phyloP scores from a whole-genome alignment of 2,329 filamentous ascomycete genomes.

The Talaromyces islandicus region DNA sequence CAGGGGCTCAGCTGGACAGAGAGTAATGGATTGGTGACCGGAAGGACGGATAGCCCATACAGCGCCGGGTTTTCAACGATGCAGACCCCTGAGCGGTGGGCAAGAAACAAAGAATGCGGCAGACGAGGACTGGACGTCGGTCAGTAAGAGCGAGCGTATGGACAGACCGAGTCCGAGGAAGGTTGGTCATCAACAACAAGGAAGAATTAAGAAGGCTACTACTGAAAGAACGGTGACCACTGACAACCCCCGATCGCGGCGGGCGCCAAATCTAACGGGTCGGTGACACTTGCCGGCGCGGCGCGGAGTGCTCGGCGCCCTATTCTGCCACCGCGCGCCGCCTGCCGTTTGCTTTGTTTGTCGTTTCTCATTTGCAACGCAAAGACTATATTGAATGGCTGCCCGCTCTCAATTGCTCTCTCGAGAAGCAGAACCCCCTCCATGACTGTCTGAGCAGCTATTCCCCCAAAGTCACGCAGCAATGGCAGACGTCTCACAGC shows the following conservation, averaged over 20 bases:
- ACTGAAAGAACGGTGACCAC: neutral
- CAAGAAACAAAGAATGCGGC: neutral
- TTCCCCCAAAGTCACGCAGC: neutral
- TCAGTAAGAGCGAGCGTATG: neutral
- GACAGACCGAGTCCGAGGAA: neutral
- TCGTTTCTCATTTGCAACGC: neutral
- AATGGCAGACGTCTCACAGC: slow-evolving; percentile 17
- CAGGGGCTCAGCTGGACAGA: neutral
- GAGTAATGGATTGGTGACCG: neutral
- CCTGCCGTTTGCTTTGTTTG: slow-evolving; percentile 1
- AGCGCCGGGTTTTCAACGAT: neutral
- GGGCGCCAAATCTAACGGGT: neutral
- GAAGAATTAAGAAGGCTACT: neutral
- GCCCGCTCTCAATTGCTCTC: neutral
- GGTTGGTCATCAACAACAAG: neutral
- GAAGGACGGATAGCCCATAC: neutral
- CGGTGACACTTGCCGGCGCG: neutral
- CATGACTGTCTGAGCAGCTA: neutral
- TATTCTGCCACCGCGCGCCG: slow-evolving; percentile 8
- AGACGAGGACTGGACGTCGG: neutral
- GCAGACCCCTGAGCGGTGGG: neutral
- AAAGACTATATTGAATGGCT: neutral
- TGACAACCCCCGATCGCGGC: neutral
- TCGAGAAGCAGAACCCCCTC: neutral
- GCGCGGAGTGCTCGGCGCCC: neutral